A percentile compares a stretch with the other conserved stretches of the same genome.
phyloP scores from a whole-genome alignment of 2,329 filamentous ascomycete species.

The Colletotrichum kahawae region DNA sequence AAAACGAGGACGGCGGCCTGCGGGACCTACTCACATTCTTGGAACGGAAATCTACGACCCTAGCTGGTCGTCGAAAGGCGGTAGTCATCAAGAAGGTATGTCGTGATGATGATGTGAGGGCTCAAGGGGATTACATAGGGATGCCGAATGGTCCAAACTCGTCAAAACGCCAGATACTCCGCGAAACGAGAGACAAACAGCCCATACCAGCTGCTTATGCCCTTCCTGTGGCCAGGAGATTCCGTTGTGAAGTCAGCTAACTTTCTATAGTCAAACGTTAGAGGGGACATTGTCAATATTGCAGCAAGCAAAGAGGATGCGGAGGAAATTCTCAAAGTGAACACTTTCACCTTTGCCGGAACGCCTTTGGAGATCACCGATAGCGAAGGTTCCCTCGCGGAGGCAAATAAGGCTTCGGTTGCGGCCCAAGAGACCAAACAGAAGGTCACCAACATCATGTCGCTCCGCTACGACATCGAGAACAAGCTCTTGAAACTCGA shows the following conservation, averaged over 20 bases:
- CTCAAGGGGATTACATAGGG: slow-evolving; percentile 21
- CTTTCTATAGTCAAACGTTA: slow-evolving; percentile 70
- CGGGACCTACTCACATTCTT: slow-evolving; percentile 70
- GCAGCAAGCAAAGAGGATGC: slow-evolving; percentile 69
- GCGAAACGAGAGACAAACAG: no score
- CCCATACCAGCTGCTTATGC: no score
- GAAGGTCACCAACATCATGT: slow-evolving; percentile 74
- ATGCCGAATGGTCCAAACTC: slow-evolving; percentile 42
- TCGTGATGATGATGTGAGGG: slow-evolving; percentile 47
- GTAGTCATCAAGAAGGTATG: slow-evolving; percentile 81
- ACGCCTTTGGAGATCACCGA: slow-evolving; percentile 61
- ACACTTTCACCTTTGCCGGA: slow-evolving; percentile 73
- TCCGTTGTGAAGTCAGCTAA: slow-evolving; percentile 61
- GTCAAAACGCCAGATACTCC: slow-evolving; percentile 24
- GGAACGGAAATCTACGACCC: slow-evolving; percentile 70
- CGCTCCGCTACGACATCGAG: slow-evolving; percentile 72
- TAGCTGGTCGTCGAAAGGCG: slow-evolving; percentile 46
- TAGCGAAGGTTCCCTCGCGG: slow-evolving; percentile 46
- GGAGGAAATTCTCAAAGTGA: slow-evolving; percentile 69
- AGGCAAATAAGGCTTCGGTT: slow-evolving; percentile 51
- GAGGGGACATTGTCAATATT: slow-evolving; percentile 73
- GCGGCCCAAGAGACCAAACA: slow-evolving; percentile 67
- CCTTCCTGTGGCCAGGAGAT: no score
- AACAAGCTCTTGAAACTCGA: slow-evolving; percentile 84
- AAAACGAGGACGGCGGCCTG: slow-evolving; percentile 70